Percentiles rank a stretch among this genome's conserved stretches.
These are phyloP conservation scores for Fusarium albidum DNA, from an alignment of 2,329 filamentous ascomycete genomes.

Conservation along the genomic window DNA sequence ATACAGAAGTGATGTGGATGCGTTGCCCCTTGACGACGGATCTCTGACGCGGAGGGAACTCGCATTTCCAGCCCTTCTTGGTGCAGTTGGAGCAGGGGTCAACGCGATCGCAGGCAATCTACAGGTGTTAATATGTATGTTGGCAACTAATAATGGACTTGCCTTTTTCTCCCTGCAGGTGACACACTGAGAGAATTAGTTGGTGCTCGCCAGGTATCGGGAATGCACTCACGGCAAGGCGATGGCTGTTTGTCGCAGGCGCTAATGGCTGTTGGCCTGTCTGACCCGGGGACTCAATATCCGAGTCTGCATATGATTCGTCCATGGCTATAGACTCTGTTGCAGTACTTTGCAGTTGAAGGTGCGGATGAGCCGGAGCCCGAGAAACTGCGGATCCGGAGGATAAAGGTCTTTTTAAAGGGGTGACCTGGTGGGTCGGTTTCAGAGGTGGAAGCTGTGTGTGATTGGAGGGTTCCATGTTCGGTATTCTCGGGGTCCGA, in stretches of 20 bases:
- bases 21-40: background rate
- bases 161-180: too few species aligned
- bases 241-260: too few species aligned
- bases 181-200: too few species aligned
- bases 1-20: background rate
- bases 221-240: too few species aligned
- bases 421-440: background rate
- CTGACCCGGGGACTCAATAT: too few species aligned
- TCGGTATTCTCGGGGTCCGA: conserved; percentile 3
- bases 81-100: conserved; percentile 1
- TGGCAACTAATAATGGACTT: background rate
- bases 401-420: background rate
- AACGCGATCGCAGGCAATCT: conserved; percentile 1
- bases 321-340: too few species aligned
- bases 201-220: too few species aligned
- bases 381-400: conserved; percentile 3
- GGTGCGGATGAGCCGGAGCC: background rate
- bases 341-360: background rate
- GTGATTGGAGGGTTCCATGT: background rate
- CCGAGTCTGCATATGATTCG: too few species aligned
- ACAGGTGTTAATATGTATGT: background rate
- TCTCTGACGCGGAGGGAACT: background rate
- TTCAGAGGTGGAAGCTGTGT: background rate
- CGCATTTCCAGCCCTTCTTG: conserved; percentile 4
- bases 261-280: too few species aligned